These are phyloP conservation scores for Sordaria brevicollis DNA, from an alignment of 495 filamentous ascomycete genomes.

Conservation along the genomic window DNA sequence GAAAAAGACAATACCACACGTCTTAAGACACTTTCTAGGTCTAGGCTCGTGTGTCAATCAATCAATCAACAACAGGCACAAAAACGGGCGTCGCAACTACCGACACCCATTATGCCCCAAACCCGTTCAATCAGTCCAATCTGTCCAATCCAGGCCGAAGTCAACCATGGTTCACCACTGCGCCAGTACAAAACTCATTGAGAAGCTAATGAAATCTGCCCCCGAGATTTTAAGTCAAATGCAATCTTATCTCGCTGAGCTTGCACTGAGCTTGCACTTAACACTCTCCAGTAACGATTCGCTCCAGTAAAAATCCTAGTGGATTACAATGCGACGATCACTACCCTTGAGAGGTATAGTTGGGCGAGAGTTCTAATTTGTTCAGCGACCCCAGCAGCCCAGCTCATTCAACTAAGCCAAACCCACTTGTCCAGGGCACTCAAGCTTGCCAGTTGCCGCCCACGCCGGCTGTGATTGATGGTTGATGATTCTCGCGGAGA, in stretches of 20 bases:
- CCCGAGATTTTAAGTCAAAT: background rate
- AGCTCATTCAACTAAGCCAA: background rate
- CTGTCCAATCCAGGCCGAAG: too few relatives aligned
- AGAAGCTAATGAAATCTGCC: background rate
- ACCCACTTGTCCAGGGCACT: too few relatives aligned
- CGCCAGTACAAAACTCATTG: background rate
- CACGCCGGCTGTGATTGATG: background rate
- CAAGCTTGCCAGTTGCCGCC: background rate
- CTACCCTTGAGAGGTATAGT: background rate
- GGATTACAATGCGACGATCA: background rate
- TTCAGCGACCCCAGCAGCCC: background rate
- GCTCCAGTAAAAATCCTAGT: too few relatives aligned
- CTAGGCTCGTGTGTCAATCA: background rate
- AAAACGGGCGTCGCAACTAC: background rate
- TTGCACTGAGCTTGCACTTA: too few relatives aligned
- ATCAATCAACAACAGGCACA: too few relatives aligned
- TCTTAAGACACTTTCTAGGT: background rate
- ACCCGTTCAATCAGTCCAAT: background rate
- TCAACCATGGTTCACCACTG: background rate
- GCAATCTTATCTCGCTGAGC: background rate
- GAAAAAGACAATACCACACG: background rate
- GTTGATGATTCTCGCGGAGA: too few relatives aligned
- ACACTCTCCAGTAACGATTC: too few relatives aligned
- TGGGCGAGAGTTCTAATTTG: background rate
- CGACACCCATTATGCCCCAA: too few relatives aligned